phyloP scores from a whole-genome alignment of 2,329 filamentous ascomycete genomes.

The Trichoderma arundinaceum region DNA sequence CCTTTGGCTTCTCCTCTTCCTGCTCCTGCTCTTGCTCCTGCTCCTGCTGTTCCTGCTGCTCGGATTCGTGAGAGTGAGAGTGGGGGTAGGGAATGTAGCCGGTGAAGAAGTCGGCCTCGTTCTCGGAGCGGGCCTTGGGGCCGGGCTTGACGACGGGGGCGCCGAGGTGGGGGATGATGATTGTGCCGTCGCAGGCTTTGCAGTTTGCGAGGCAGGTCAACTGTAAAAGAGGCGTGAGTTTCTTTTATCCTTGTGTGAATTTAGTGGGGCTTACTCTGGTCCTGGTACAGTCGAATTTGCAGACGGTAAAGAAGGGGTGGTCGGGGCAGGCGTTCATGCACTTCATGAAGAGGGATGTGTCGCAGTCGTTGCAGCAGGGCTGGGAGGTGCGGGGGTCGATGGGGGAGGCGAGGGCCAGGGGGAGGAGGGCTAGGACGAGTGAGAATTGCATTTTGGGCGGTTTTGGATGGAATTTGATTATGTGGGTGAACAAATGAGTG shows the following conservation, averaged over 20 bases:
- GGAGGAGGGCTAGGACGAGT: constrained; percentile 10
- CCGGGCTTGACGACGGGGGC: too few relatives aligned
- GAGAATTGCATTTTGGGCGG: constrained; percentile 18
- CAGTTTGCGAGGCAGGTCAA: background rate
- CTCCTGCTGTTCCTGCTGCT: background rate
- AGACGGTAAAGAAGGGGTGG: background rate
- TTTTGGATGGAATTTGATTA: background rate
- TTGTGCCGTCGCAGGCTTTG: background rate
- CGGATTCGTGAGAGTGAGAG: too few relatives aligned
- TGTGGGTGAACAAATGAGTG: background rate
- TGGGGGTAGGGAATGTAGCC: too few relatives aligned
- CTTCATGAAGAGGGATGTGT: background rate
- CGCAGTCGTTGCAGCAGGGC: background rate
- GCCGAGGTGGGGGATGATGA: too few relatives aligned
- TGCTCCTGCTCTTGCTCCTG: background rate
- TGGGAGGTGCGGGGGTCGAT: background rate
- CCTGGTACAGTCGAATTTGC: background rate
- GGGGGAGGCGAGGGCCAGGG: constrained; percentile 8
- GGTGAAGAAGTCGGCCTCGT: background rate
- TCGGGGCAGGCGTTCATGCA: background rate
- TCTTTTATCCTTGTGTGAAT: background rate
- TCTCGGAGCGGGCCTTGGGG: background rate
- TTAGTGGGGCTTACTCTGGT: background rate
- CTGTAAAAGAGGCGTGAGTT: too few relatives aligned
- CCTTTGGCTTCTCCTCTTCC: too few relatives aligned